phyloP scores from a whole-genome alignment of 768 basidiomycete species.

The Suillus decipiens region DNA sequence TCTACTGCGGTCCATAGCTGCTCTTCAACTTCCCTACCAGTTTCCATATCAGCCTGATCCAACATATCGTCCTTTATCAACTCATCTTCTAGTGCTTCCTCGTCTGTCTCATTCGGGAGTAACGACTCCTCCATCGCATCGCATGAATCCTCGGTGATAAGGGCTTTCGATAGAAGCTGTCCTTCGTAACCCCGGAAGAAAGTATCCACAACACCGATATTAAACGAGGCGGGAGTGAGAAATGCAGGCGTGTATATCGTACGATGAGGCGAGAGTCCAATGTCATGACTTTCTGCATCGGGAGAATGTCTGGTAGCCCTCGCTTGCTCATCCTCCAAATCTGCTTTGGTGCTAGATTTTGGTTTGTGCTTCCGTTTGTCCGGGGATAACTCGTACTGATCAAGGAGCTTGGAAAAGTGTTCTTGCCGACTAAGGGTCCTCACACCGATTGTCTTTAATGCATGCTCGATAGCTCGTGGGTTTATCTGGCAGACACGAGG shows the following conservation, averaged over 20 bases:
- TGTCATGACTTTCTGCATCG: constrained; percentile 9
- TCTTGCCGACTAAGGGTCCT: constrained; percentile 36
- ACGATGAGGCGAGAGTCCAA: constrained; percentile 27
- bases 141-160: constrained; percentile 22
- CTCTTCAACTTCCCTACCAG: constrained; percentile 39
- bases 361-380: constrained; percentile 8
- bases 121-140: constrained; percentile 24
- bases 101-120: constrained; percentile 38
- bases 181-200: constrained; percentile 26
- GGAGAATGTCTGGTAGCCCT: constrained; percentile 10
- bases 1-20: constrained; percentile 42
- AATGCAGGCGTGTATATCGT: constrained; percentile 39
- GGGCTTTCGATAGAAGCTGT: constrained; percentile 20
- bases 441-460: constrained; percentile 49
- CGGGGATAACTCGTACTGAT: constrained; percentile 16
- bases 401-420: constrained; percentile 42
- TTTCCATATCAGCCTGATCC: constrained; percentile 38
- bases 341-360: constrained; percentile 4
- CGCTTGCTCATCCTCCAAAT: constrained; percentile 21
- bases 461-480: constrained; percentile 46
- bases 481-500: constrained; percentile 40
- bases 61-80: constrained; percentile 44
- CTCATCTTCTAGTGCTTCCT: constrained; percentile 39
- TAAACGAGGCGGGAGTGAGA: constrained; percentile 27
- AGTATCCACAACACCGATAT: constrained; percentile 15